Evolutionary conservation across 148 eudicot genomes (phyloP).

Genomic region (Oxyria digyna): DNA sequence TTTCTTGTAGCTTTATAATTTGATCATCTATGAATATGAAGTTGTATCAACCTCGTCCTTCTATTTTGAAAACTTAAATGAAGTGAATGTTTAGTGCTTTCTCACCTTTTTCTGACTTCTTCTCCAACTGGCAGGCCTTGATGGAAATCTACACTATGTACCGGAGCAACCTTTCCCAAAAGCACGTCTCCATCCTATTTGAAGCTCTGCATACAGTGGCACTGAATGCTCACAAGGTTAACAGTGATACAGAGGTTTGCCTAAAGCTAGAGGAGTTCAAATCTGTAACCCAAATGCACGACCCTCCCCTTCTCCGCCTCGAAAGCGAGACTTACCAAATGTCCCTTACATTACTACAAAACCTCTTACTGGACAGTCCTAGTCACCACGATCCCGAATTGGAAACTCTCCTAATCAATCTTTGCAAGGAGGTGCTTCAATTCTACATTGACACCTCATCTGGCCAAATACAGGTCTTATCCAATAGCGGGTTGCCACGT

Average conservation of each 20-base stretch:
- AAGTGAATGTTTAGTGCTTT: too few relatives aligned
- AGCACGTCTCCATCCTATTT: conserved; percentile 44
- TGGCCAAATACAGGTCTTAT: conserved; percentile 23
- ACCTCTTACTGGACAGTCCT: conserved; percentile 58
- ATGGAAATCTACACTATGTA: conserved; percentile 79
- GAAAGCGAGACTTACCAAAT: conserved; percentile 92
- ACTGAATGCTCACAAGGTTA: conserved; percentile 75
- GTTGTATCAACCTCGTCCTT: too few relatives aligned
- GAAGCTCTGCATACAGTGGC: conserved; percentile 65
- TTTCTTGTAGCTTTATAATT: too few relatives aligned
- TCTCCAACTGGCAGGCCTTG: conserved; percentile 41
- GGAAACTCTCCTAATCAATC: conserved; percentile 57
- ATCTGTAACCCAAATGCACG: conserved; percentile 84
- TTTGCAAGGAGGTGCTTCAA: conserved; percentile 69
- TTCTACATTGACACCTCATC: conserved; percentile 54
- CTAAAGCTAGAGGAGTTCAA: conserved; percentile 65
- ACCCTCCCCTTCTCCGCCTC: conserved; percentile 89
- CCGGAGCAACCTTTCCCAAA: conserved; percentile 45
- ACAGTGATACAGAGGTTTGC: conserved; percentile 46
- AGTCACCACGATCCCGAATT: conserved; percentile 37
- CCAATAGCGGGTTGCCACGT: conserved; percentile 17
- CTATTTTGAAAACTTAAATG: too few relatives aligned
- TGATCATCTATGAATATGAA: too few relatives aligned
- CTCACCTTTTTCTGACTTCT: too few relatives aligned
- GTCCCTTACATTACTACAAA: conserved; percentile 74